Evolutionary conservation across 805 yeast species (phyloP).

Genomic region (Lachancea cidri): DNA sequence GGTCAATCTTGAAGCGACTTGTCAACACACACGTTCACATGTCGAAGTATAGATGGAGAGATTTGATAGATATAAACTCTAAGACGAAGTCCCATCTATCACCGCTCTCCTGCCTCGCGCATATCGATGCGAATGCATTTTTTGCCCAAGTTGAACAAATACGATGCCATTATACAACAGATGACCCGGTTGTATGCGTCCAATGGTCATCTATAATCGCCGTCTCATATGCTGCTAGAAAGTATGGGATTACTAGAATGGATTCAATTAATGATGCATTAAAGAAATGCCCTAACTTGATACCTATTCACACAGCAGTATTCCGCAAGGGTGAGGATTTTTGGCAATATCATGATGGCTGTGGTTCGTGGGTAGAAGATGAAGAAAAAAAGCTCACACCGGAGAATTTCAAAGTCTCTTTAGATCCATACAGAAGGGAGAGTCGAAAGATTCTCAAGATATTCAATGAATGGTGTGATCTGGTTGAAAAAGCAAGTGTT

Average conservation of each 20-base stretch:
- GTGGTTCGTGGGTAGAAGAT: conserved; percentile 32
- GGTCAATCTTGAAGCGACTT: too few species aligned
- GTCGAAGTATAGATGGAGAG: conserved; percentile 45
- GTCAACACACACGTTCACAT: conserved; percentile 8
- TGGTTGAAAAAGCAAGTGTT: conserved; percentile 89
- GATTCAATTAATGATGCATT: conserved; percentile 64
- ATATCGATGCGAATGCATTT: conserved; percentile 90
- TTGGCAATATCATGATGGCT: conserved; percentile 64
- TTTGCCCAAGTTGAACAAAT: conserved; percentile 92
- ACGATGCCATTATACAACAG: conserved; percentile 54
- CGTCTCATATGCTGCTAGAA: conserved; percentile 83
- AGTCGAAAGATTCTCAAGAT: conserved; percentile 71
- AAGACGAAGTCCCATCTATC: conserved; percentile 47
- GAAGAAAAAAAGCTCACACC: conserved; percentile 53
- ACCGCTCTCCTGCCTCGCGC: conserved; percentile 74
- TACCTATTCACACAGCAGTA: conserved; percentile 89
- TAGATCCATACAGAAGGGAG: conserved; percentile 89
- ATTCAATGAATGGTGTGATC: conserved; percentile 54
- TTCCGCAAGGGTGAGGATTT: conserved; percentile 78
- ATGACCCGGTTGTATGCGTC: conserved; percentile 87
- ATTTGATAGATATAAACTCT: conserved; percentile 46
- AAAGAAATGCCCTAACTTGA: conserved; percentile 67
- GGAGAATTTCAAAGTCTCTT: conserved; percentile 68
- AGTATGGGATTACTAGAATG: conserved; percentile 75
- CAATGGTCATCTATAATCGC: conserved; percentile 93